Evolutionary conservation across 768 basidiomycete genomes (phyloP).

Genomic region (Dentipellis sp.): DNA sequence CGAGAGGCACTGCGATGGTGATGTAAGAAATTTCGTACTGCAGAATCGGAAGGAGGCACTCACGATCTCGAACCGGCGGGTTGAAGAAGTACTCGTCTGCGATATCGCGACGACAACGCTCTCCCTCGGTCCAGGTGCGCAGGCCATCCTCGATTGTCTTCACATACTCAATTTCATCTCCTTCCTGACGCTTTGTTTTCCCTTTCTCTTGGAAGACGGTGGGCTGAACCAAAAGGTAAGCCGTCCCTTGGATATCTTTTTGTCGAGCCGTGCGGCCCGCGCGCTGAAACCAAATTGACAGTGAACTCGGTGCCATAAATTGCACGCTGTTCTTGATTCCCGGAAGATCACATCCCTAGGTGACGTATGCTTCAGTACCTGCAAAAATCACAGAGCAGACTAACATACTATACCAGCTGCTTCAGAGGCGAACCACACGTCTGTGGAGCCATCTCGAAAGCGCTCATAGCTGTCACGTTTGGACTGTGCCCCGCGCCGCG

Average conservation of each 20-base stretch:
- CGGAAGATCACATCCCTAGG: background rate
- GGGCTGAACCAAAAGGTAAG: background rate
- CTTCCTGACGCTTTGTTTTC: constrained; percentile 3
- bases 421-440: too few species aligned
- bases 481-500: background rate
- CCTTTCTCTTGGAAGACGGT: constrained; percentile 1
- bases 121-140: constrained; percentile 20
- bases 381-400: background rate
- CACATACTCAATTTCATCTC: constrained; percentile 17
- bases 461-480: too few species aligned
- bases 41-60: too few species aligned
- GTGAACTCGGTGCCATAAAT: background rate
- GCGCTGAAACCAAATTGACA: background rate
- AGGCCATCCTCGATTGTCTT: constrained; percentile 22
- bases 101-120: constrained; percentile 20
- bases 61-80: constrained; percentile 8
- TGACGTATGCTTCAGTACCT: background rate
- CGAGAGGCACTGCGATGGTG: too few species aligned
- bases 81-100: constrained; percentile 25
- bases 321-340: background rate
- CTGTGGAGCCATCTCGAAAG: background rate
- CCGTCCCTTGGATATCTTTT: background rate
- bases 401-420: too few species aligned
- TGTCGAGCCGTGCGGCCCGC: constrained; percentile 21
- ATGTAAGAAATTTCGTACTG: too few species aligned